Evolutionary conservation across 176 grass and related monocot species (phyloP).

Genomic region (Ananas comosus): DNA sequence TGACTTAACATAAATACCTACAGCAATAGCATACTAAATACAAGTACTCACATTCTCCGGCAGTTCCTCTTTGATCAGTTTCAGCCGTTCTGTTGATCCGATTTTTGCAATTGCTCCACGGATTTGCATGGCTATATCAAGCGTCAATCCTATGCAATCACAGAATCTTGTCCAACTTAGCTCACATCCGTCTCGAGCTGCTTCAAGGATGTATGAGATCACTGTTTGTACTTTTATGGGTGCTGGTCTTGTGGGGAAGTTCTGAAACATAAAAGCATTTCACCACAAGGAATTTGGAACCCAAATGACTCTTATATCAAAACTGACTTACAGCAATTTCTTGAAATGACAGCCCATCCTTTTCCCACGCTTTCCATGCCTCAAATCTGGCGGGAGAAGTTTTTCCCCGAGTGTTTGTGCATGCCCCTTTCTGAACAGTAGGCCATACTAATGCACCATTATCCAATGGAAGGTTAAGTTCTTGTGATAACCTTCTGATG

Average conservation of each 20-base stretch:
- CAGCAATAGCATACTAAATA: background rate
- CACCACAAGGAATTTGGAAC: conserved; percentile 2
- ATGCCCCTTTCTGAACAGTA: conserved; percentile 20
- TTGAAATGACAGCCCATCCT: conserved; percentile 46
- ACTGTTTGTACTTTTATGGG: conserved; percentile 87
- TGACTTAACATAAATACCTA: too few relatives aligned
- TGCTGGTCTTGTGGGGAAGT: conserved; percentile 44
- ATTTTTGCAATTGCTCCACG: conserved; percentile 51
- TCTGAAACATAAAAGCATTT: conserved; percentile 30
- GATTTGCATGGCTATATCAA: conserved; percentile 61
- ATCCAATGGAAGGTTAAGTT: conserved; percentile 56
- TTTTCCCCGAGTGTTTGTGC: conserved; percentile 37
- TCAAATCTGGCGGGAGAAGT: conserved; percentile 38
- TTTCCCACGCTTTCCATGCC: conserved; percentile 83
- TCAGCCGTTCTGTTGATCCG: conserved; percentile 56
- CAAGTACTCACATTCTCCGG: conserved; percentile 53
- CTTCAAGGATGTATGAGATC: conserved; percentile 69
- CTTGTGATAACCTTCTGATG: conserved; percentile 51
- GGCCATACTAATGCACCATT: conserved; percentile 19
- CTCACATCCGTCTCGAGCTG: conserved; percentile 64
- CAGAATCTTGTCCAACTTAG: conserved; percentile 78
- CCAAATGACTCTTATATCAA: background rate
- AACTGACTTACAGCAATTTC: conserved; percentile 68
- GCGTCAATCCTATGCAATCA: conserved; percentile 46
- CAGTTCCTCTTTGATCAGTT: conserved; percentile 80